Conservation (phyloP, 1,139 yeast genomes). For the Candida smagusa region DNA sequence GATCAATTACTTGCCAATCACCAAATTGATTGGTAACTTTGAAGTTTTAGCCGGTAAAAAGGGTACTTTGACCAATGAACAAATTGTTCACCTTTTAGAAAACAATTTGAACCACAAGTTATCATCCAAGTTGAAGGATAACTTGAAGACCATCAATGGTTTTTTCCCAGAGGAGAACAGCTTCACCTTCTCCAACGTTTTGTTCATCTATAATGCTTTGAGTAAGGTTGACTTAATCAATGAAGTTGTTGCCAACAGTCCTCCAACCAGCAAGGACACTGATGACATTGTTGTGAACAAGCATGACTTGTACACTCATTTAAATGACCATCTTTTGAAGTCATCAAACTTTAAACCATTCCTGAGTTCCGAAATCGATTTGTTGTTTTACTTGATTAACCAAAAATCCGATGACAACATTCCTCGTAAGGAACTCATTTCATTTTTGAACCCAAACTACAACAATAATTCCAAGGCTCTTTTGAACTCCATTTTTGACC, state of each 20-base stretch:
- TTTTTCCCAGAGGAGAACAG: constrained; percentile 31
- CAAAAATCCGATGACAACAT: constrained; percentile 42
- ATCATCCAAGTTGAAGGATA: constrained; percentile 35
- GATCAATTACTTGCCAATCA: constrained; percentile 44
- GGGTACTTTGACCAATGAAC: constrained; percentile 31
- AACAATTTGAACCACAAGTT: constrained; percentile 44
- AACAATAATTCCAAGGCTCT: constrained; percentile 31
- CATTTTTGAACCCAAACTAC: constrained; percentile 46
- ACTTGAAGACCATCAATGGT: constrained; percentile 34
- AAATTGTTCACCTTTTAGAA: constrained; percentile 33
- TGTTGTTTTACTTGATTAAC: constrained; percentile 48
- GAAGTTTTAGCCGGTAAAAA: constrained; percentile 37
- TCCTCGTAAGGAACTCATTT: constrained; percentile 50
- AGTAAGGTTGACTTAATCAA: constrained; percentile 50
- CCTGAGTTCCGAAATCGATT: constrained; percentile 40
- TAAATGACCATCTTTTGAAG: constrained; percentile 51
- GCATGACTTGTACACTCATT: constrained; percentile 40
- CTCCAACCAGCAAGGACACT: constrained; percentile 43
- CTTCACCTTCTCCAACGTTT: constrained; percentile 41
- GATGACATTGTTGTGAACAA: constrained; percentile 45
- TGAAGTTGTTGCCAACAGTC: constrained; percentile 57
- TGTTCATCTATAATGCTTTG: constrained; percentile 43
- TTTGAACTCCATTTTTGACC: constrained; percentile 40
- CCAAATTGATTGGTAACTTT: constrained; percentile 45
- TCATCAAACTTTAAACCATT: constrained; percentile 51